Conservation (phyloP, 1,284 basidiomycete species). For the Trichosporon asahii region DNA sequence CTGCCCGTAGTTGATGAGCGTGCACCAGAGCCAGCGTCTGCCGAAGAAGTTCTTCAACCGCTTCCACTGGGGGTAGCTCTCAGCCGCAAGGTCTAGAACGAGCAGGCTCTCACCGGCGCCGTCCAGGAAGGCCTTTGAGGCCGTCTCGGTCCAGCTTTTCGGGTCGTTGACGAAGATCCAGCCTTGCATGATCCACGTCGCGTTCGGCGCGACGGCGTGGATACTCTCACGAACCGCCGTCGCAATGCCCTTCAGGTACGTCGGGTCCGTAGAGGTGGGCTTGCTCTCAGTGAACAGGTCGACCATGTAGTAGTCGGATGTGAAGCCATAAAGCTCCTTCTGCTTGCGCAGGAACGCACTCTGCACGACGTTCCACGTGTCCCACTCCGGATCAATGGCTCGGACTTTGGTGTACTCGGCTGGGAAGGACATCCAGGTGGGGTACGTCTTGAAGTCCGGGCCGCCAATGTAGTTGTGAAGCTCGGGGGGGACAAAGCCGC, state of each 20-base stretch:
- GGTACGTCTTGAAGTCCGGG: conserved; percentile 45
- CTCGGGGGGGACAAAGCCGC: conserved; percentile 54
- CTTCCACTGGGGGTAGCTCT: conserved; percentile 54
- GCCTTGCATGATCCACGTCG: conserved; percentile 56
- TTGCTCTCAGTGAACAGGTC: conserved; percentile 57
- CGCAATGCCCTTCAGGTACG: conserved; percentile 51
- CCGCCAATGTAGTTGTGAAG: conserved; percentile 49
- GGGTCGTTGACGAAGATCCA: conserved; percentile 50
- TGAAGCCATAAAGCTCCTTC: conserved; percentile 49
- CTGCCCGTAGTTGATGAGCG: conserved; percentile 53
- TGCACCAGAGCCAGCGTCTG: conserved; percentile 56
- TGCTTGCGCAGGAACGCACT: conserved; percentile 54
- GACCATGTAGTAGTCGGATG: conserved; percentile 55
- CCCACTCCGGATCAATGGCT: conserved; percentile 55
- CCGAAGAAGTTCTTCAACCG: conserved; percentile 53
- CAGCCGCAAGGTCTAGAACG: conserved; percentile 53
- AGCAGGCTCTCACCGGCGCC: neutral
- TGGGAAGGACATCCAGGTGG: conserved; percentile 15
- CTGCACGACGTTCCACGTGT: conserved; percentile 52
- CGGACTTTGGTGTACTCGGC: conserved; percentile 47
- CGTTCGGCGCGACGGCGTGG: conserved; percentile 52
- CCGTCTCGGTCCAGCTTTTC: conserved; percentile 53
- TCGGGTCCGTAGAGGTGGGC: conserved; percentile 49
- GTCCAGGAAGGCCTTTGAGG: conserved; percentile 34
- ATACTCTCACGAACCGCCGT: conserved; percentile 51